Percentiles rank a stretch among this genome's conserved stretches.
Evolutionary conservation across 768 basidiomycete genomes (phyloP).

Genomic region (Naganishia friedmannii): DNA sequence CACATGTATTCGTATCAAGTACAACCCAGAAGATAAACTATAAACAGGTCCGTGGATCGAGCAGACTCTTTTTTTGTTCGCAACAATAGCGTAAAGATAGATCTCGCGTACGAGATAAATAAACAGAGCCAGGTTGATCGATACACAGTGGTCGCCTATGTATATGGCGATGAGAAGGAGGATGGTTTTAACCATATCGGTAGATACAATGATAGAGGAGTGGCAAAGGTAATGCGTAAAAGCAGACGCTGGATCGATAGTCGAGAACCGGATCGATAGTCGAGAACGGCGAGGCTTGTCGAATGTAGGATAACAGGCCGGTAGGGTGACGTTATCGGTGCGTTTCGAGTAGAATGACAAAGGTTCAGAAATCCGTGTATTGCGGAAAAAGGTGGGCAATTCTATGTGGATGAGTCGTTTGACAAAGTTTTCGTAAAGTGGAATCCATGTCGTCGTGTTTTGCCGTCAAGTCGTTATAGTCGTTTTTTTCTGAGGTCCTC

Average conservation of each 20-base stretch:
- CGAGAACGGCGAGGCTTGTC: background rate
- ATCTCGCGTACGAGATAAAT: background rate
- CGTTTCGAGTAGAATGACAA: background rate
- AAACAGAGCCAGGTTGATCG: background rate
- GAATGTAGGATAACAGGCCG: background rate
- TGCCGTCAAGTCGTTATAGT: background rate
- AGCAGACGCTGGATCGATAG: background rate
- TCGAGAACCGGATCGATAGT: no score
- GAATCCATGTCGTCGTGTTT: background rate
- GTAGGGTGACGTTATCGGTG: background rate
- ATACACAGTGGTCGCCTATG: constrained; percentile 6
- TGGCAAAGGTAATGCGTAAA: background rate
- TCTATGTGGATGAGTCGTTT: background rate
- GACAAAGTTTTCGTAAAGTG: background rate
- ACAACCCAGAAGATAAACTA: background rate
- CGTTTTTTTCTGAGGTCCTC: background rate
- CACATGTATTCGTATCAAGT: background rate
- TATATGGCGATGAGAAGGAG: constrained; percentile 8
- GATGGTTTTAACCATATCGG: constrained; percentile 2
- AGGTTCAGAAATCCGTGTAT: background rate
- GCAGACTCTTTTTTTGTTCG: background rate
- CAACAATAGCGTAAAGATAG: background rate
- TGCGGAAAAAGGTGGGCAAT: background rate
- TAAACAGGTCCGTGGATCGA: background rate
- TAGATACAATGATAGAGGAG: constrained; percentile 7